These are phyloP conservation scores for Verticillium zaregamsianum DNA, from an alignment of 2,329 filamentous ascomycete species.

Conservation along the genomic window DNA sequence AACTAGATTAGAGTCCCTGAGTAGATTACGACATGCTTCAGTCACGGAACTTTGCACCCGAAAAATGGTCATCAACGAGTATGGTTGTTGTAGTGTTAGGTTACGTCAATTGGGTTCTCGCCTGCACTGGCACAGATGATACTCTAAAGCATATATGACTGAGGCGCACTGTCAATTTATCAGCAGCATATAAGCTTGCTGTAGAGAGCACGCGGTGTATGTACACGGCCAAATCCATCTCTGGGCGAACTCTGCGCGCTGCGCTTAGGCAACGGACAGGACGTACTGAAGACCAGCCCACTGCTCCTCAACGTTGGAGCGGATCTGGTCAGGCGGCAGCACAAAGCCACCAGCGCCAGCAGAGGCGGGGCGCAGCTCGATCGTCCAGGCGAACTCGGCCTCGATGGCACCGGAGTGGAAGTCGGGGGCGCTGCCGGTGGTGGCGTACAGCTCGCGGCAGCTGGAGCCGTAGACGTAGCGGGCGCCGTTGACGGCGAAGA, in stretches of 20 bases:
- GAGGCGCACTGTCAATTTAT: no score
- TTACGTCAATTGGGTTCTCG: no score
- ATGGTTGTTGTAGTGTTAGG: no score
- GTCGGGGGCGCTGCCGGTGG: conserved; percentile 25
- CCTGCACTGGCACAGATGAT: no score
- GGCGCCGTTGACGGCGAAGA: conserved; percentile 26
- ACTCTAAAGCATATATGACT: no score
- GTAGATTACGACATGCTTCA: no score
- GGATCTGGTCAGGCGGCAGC: conserved; percentile 29
- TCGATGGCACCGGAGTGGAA: conserved; percentile 19
- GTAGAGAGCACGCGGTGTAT: no score
- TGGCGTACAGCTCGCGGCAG: conserved; percentile 32
- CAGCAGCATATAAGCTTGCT: background rate
- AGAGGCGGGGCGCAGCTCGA: conserved; percentile 26
- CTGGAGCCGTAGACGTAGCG: conserved; percentile 31
- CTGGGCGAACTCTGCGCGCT: no score
- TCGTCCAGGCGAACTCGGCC: conserved; percentile 33
- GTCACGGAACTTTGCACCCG: no score
- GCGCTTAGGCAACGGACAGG: background rate
- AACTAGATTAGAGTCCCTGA: no score
- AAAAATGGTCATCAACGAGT: no score
- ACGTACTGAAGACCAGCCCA: conserved; percentile 26
- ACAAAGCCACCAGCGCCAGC: conserved; percentile 28
- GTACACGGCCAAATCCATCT: background rate
- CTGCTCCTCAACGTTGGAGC: conserved; percentile 27